Evolutionary conservation across 805 yeast genomes (phyloP).

Genomic region (Candida piceae): DNA sequence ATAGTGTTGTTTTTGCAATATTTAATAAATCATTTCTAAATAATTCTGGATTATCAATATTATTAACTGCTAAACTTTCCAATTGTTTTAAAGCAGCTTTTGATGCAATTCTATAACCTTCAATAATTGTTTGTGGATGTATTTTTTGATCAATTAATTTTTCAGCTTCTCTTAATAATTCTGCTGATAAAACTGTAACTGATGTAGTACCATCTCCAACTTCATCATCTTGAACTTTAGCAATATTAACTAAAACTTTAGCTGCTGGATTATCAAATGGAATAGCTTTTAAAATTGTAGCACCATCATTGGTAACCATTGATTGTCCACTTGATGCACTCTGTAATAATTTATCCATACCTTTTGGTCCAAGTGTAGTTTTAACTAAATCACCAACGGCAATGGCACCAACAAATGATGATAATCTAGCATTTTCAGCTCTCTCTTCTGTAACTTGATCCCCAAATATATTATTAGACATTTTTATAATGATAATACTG

Average conservation of each 20-base stretch:
- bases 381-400: conserved; percentile 98
- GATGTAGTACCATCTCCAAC: conserved; percentile 99
- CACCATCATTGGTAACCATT: conserved; percentile 95
- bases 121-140: conserved; percentile 96
- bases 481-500: no score
- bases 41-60: conserved; percentile 48
- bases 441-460: conserved; percentile 97
- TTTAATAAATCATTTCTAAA: conserved; percentile 75
- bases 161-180: conserved; percentile 91
- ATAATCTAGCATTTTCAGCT: conserved; percentile 96
- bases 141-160: conserved; percentile 85
- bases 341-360: conserved; percentile 94
- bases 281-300: conserved; percentile 88
- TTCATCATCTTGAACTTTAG: conserved; percentile 96
- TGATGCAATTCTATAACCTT: conserved; percentile 88
- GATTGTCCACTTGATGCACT: conserved; percentile 76
- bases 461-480: conserved; percentile 91
- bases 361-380: conserved; percentile 94
- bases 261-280: conserved; percentile 98
- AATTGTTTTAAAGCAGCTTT: conserved; percentile 81
- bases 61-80: conserved; percentile 70
- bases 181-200: conserved; percentile 88
- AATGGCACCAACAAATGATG: conserved; percentile 97
- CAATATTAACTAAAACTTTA: conserved; percentile 86
- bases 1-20: conserved; percentile 89